These are phyloP conservation scores for Pythium brassicae DNA, from an alignment of 352 stramenopile species.

Conservation along the genomic window DNA sequence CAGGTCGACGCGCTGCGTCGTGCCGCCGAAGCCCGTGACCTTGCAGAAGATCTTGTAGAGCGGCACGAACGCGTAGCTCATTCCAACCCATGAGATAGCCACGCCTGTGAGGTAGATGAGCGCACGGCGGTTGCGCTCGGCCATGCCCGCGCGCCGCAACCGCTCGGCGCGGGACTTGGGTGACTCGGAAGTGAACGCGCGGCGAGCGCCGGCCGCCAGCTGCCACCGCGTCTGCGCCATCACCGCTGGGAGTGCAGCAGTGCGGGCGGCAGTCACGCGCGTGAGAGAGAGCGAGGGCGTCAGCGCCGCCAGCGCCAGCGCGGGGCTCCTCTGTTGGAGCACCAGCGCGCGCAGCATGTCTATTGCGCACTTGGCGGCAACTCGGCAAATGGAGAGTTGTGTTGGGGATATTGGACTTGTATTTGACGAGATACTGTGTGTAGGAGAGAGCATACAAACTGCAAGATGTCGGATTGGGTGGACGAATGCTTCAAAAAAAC, in stretches of 20 bases:
- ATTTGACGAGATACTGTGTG: not conserved
- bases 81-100: slow-evolving; percentile 90
- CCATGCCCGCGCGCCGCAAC: slow-evolving; percentile 39
- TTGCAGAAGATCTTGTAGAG: slow-evolving; percentile 99
- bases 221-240: slow-evolving; percentile 5
- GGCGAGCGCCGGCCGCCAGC: slow-evolving; percentile 14
- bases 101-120: slow-evolving; percentile 93
- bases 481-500: not conserved
- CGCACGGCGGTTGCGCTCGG: slow-evolving; percentile 88
- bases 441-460: too few species aligned
- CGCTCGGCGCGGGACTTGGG: slow-evolving; percentile 43
- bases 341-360: slow-evolving; percentile 16
- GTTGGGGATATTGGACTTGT: slow-evolving; percentile 12
- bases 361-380: not conserved
- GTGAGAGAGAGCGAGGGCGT: not conserved
- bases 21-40: slow-evolving; percentile 96
- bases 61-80: slow-evolving; percentile 96
- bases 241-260: too few species aligned
- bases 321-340: not conserved
- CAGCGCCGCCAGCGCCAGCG: not conserved
- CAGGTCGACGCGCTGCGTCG: slow-evolving; percentile 82
- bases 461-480: not conserved
- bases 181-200: slow-evolving; percentile 36
- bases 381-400: slow-evolving; percentile 18
- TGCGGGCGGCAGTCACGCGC: too few species aligned